Conservation (phyloP, 805 yeast species). For the Brettanomyces sp. region DNA sequence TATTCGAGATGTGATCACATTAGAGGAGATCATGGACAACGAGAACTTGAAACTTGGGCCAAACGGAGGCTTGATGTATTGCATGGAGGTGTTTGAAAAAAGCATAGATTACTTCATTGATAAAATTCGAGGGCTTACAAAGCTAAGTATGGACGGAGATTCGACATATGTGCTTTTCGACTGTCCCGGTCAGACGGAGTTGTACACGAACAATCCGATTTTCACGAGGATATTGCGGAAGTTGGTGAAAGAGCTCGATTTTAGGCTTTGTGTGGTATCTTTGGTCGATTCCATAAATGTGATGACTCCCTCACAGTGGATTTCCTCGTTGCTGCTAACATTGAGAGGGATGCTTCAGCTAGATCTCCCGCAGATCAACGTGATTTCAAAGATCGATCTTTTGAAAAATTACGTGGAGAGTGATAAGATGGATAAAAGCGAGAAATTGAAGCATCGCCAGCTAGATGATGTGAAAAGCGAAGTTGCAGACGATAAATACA, state of each 20-base stretch:
- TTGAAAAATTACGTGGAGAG: slow-evolving; percentile 40
- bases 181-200: slow-evolving; percentile 94
- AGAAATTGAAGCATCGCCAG: slow-evolving; percentile 9
- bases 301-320: slow-evolving; percentile 81
- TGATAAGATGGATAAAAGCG: slow-evolving; percentile 15
- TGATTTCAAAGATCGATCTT: slow-evolving; percentile 83
- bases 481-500: slow-evolving; percentile 19
- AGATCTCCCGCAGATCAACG: slow-evolving; percentile 89
- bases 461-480: slow-evolving; percentile 4
- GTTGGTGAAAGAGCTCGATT: slow-evolving; percentile 53
- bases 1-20: slow-evolving; percentile 44
- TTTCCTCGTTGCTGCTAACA: slow-evolving; percentile 71
- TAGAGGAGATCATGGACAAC: slow-evolving; percentile 53
- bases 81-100: slow-evolving; percentile 58
- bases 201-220: slow-evolving; percentile 83
- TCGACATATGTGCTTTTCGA: slow-evolving; percentile 68
- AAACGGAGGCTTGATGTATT: slow-evolving; percentile 84
- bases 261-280: slow-evolving; percentile 77
- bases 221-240: slow-evolving; percentile 56
- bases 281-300: slow-evolving; percentile 75
- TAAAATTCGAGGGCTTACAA: slow-evolving; percentile 47
- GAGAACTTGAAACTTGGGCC: slow-evolving; percentile 43
- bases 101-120: slow-evolving; percentile 50
- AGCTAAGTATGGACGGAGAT: slow-evolving; percentile 29
- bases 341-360: slow-evolving; percentile 88